These are phyloP conservation scores for Oryza coarctata DNA, from an alignment of 176 grass and related monocot genomes.

Conservation along the genomic window DNA sequence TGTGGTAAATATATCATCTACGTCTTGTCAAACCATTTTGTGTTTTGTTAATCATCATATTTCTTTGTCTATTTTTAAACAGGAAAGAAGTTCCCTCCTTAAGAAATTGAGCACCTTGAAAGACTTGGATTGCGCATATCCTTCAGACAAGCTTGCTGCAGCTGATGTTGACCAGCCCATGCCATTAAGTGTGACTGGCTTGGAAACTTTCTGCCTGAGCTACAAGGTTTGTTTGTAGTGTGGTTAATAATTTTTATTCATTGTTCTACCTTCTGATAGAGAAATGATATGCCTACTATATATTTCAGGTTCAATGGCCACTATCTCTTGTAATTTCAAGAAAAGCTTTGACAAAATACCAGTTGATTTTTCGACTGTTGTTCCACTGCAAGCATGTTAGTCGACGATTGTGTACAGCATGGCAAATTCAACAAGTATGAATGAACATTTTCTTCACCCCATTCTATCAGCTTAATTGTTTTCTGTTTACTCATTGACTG, in stretches of 20 bases:
- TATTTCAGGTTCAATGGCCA: constrained; percentile 91
- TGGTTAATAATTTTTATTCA: constrained; percentile 8
- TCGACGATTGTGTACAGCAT: constrained; percentile 77
- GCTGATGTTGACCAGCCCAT: constrained; percentile 55
- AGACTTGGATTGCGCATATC: constrained; percentile 67
- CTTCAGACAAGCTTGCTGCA: constrained; percentile 48
- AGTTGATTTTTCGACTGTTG: constrained; percentile 88
- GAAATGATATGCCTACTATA: constrained; percentile 11
- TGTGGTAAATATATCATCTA: constrained; percentile 56
- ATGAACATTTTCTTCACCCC: constrained; percentile 1
- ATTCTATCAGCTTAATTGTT: constrained; percentile 17
- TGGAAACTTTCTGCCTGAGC: constrained; percentile 85
- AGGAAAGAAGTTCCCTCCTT: constrained; percentile 88
- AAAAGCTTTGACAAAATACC: constrained; percentile 95
- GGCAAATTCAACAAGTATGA: constrained; percentile 94
- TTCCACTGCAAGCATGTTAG: constrained; percentile 99
- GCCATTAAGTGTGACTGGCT: constrained; percentile 70
- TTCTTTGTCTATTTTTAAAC: constrained; percentile 36
- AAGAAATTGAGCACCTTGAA: constrained; percentile 79
- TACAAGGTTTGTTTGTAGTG: constrained; percentile 68
- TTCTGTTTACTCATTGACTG: constrained; percentile 16
- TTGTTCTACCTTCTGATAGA: constrained; percentile 11
- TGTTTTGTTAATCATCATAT: constrained; percentile 23
- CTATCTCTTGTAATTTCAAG: constrained; percentile 95
- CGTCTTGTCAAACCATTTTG: constrained; percentile 21